Evolutionary conservation across 352 stramenopile species (phyloP), one percentile per base, ranked within the genome.

Genomic region (Peronospora destructor): DNA sequence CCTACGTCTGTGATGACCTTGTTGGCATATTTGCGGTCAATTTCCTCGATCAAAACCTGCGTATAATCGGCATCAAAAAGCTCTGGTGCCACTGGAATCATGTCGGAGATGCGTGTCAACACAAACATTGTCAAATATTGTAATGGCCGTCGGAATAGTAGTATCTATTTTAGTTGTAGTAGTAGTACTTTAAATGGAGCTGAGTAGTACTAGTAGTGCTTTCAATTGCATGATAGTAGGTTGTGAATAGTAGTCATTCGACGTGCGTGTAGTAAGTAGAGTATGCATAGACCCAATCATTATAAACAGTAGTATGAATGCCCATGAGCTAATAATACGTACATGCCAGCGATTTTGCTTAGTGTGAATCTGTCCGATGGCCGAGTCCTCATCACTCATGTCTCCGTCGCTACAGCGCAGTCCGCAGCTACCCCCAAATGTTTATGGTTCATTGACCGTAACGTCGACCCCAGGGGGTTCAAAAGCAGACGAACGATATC

Each of bases 11-110:
- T 72, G 28, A 95, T 74, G 11, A 95, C 82, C 49, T 95, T 95
- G 72, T 95, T 95, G 25, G 82, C 82, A 52, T 93, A 95, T 66
- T 95, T 95, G 56, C 76, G 76, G 62, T 95, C 82, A 50, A 95
- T 88, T 64, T 95, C 84, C 63, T 95, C 82, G 14, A 90, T 64
- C 38, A 95, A 61, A 35, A 91, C 82, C 49, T 90, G 83, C 54
- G 73, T 79, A 68, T 88, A 90, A 65, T 92, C 76, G 52, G 76
- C 66, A 44, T 86, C 73, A 49, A 90, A 89, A 37, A 91, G 76
- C 59, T 84, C 70, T 3, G 82, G 82, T 41, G 68, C 76, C 61
- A 93, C 75, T 10, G 81, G 79, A 40, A 93, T 91, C 54, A 93
- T 79, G 59, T 93, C 82, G 40, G 82, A 89, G 51, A 93, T 71